Conservation (phyloP, 148 eudicot genomes). For the Dysphania ambrosioides region DNA sequence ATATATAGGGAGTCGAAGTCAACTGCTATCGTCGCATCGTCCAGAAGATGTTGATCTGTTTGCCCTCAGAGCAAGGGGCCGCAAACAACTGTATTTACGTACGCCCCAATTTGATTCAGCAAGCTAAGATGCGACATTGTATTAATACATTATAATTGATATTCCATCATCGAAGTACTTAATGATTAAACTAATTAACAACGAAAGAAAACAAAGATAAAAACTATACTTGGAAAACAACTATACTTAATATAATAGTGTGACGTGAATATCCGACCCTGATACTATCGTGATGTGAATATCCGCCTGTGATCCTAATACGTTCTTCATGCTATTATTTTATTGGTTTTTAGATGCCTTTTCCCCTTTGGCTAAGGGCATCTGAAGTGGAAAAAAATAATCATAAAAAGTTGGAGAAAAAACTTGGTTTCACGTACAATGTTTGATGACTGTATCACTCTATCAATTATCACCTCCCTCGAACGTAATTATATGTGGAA, state of each 20-base stretch:
- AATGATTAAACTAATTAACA: neutral
- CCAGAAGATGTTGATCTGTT: conserved; percentile 7
- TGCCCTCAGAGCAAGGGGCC: neutral
- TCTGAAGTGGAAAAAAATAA: neutral
- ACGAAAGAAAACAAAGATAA: neutral
- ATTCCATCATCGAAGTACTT: neutral
- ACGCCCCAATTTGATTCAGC: neutral
- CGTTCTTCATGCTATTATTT: neutral
- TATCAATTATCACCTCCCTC: neutral
- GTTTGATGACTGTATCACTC: neutral
- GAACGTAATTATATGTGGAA: neutral
- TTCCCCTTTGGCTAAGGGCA: conserved; percentile 9
- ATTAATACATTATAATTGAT: neutral
- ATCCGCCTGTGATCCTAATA: conserved; percentile 12
- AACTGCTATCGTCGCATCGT: conserved; percentile 19
- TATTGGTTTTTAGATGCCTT: conserved; percentile 14
- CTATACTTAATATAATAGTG: neutral
- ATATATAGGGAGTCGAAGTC: conserved; percentile 4
- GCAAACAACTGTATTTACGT: conserved; percentile 11
- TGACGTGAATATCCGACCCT: conserved; percentile 30
- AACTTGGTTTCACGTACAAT: neutral
- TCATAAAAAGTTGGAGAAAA: neutral
- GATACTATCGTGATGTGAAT: conserved; percentile 20
- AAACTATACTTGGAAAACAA: neutral
- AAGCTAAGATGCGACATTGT: neutral